Percentiles rank a stretch among this genome's conserved stretches.
Evolutionary conservation across 345 rosid genomes (phyloP).

Genomic region (Laguncularia racemosa): DNA sequence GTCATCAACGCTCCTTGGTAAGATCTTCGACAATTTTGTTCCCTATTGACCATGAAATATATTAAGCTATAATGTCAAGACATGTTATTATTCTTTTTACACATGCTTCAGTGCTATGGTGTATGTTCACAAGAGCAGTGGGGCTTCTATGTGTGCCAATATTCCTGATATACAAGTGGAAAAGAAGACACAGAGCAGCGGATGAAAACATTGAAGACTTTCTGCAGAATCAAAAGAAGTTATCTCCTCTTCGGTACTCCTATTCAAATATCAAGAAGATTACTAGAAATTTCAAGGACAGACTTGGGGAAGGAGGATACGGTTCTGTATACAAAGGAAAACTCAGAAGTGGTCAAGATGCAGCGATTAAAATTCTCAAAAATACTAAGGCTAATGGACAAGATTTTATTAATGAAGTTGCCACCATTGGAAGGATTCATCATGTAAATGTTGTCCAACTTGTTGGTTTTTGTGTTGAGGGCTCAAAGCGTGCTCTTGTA

Average conservation of each 20-base stretch:
- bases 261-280: neutral
- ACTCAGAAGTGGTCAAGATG: neutral
- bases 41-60: too few species aligned
- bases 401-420: slow-evolving; percentile 2
- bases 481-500: slow-evolving; percentile 6
- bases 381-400: neutral
- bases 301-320: neutral
- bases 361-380: neutral
- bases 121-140: neutral
- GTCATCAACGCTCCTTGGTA: too few species aligned
- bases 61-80: too few species aligned
- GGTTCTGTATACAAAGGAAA: slow-evolving; percentile 2
- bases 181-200: neutral
- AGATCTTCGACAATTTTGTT: too few species aligned
- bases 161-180: slow-evolving; percentile 1
- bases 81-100: too few species aligned
- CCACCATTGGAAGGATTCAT: slow-evolving; percentile 1
- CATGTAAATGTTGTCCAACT: neutral
- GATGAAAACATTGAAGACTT: neutral
- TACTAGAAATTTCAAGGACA: neutral
- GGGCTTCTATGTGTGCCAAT: neutral
- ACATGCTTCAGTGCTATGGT: too few species aligned
- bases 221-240: neutral
- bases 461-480: neutral
- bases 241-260: neutral